Evolutionary conservation across 2,329 filamentous ascomycete genomes (phyloP), one percentile per base, ranked within the genome.

Genomic region (Colletotrichum navitas): DNA sequence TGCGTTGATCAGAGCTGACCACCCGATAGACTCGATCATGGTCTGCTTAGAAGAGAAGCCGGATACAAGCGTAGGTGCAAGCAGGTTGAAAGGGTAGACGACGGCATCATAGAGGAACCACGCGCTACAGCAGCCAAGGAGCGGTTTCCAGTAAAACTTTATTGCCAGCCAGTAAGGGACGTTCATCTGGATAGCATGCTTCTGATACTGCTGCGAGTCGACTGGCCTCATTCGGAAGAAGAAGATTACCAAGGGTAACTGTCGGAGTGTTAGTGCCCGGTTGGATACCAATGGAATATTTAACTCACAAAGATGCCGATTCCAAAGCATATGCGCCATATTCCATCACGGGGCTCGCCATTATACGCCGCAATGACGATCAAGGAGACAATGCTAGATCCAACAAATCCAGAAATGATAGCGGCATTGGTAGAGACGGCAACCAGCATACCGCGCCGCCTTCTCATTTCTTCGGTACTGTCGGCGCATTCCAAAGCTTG

Each of bases 191-290:
- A 78, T 78, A 7, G 77, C 76, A 24, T 78, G 76, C 16, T 76
- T 77, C 34, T 68, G 59, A 61, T 78, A 78, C 45, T 78, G 77
- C 85, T 79, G 89, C 61, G 80, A 88, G 78, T 85, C 87, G 63
- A 84, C 77, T 74, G 86, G 84, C 54, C 81, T 85, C 45, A 89
- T 77, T 14, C 88, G 85, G 70, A 89, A 87, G 76, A 87, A 87
- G 62, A 89, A 85, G 21, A 89, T 81, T 1, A 82, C 81, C 4
- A 89, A 77, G 0, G 87, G 87, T 8, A 79, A 51, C 68, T 71
- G 5, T 7, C 1, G 0, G 3, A 1, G 21, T 18, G 52, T 59
- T 5, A 63, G 41, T 18, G 32, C 24, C 11, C 4, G 18, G 3
- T n/a, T n/a, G 26, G 26, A 2, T 5, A 1, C 1, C 21, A 7